Percentiles rank a stretch among this genome's conserved stretches.
These are phyloP conservation scores for Raffaelea arxii DNA, from an alignment of 2,329 filamentous ascomycete genomes.

Conservation along the genomic window DNA sequence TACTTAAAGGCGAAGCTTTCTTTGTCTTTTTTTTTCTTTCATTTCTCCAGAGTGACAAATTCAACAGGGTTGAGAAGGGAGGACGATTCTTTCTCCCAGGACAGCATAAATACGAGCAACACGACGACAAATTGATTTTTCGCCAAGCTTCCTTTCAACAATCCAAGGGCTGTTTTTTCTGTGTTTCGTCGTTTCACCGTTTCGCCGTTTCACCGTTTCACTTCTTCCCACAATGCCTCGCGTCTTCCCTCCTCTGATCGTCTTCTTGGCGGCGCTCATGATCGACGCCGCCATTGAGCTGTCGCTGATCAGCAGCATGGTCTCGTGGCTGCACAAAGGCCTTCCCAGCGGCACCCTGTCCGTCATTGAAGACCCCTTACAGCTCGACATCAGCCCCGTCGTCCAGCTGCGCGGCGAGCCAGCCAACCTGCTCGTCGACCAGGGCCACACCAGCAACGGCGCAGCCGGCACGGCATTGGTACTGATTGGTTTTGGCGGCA, in stretches of 20 bases:
- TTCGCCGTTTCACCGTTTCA: not conserved
- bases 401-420: conserved; percentile 21
- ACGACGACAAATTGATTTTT: not conserved
- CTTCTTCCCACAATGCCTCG: conserved; percentile 6
- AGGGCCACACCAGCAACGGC: conserved; percentile 31
- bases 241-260: conserved; percentile 8
- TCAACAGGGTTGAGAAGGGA: too few species aligned
- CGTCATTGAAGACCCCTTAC: conserved; percentile 13
- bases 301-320: conserved; percentile 26
- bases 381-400: conserved; percentile 4
- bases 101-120: not conserved
- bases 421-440: conserved; percentile 23
- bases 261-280: conserved; percentile 22
- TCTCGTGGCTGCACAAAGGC: conserved; percentile 24
- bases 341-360: conserved; percentile 17
- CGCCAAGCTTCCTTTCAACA: not conserved
- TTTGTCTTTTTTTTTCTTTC: too few species aligned
- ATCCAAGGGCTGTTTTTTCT: not conserved
- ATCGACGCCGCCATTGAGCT: conserved; percentile 28
- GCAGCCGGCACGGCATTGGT: conserved; percentile 28
- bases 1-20: too few species aligned
- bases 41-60: too few species aligned
- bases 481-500: conserved; percentile 22
- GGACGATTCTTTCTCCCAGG: too few species aligned
- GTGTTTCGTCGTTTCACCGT: not conserved